A percentile compares a stretch with the other conserved stretches of the same genome.
phyloP scores from a whole-genome alignment of 805 yeast genomes.

The Zygoascus ofunaensis region DNA sequence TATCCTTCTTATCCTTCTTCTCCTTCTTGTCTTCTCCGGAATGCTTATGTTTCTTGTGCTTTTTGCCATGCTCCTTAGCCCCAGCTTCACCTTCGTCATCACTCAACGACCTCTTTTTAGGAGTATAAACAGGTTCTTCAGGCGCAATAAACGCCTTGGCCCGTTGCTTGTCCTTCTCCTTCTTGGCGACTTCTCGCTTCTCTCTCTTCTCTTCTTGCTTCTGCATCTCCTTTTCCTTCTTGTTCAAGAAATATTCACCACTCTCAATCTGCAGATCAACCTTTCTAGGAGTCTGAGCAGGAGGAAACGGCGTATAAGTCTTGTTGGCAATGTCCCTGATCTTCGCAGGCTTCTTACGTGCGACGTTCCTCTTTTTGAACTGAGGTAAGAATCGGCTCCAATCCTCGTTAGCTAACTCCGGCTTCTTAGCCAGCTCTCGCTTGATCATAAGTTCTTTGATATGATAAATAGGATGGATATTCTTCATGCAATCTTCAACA shows the following conservation, averaged over 20 bases:
- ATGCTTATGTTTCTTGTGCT: slow-evolving; percentile 23
- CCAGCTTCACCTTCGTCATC: slow-evolving; percentile 22
- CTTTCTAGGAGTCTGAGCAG: slow-evolving; percentile 93
- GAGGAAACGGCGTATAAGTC: slow-evolving; percentile 98
- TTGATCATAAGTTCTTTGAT: slow-evolving; percentile 96
- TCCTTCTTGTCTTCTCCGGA: slow-evolving; percentile 25
- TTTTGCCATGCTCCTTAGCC: slow-evolving; percentile 22
- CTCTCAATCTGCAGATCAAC: slow-evolving; percentile 93
- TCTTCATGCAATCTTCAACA: slow-evolving; percentile 95
- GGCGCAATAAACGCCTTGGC: slow-evolving; percentile 80
- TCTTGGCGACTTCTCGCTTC: slow-evolving; percentile 63
- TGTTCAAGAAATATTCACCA: slow-evolving; percentile 94
- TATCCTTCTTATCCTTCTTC: slow-evolving; percentile 23
- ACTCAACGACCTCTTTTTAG: slow-evolving; percentile 24
- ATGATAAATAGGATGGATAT: slow-evolving; percentile 95
- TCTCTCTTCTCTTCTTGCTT: slow-evolving; percentile 68
- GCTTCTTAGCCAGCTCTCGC: slow-evolving; percentile 88
- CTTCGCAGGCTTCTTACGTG: slow-evolving; percentile 78
- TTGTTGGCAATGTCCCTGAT: slow-evolving; percentile 61
- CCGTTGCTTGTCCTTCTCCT: slow-evolving; percentile 57
- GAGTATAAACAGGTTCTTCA: slow-evolving; percentile 50
- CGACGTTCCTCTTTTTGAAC: slow-evolving; percentile 93
- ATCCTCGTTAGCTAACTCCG: slow-evolving; percentile 90
- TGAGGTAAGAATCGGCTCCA: slow-evolving; percentile 96
- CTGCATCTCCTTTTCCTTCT: slow-evolving; percentile 67